A percentile compares a stretch with the other conserved stretches of the same genome.
Evolutionary conservation across 371 early-diverging fungal species (phyloP).

Genomic region (Saksenaea vasiformis): DNA sequence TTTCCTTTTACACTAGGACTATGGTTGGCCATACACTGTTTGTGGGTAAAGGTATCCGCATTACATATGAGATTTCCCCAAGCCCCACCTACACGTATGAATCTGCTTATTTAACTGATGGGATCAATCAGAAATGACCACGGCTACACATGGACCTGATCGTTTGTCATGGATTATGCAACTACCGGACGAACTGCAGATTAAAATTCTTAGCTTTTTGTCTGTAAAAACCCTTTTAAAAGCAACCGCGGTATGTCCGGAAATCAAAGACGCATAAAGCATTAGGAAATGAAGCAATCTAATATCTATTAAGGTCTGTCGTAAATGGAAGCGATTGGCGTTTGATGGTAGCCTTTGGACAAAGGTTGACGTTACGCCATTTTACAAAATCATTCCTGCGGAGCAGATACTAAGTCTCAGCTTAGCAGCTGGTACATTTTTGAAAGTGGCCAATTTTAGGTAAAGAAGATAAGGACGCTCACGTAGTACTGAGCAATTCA

Average conservation of each 20-base stretch:
- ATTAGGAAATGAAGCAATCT: neutral
- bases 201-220: constrained; percentile 33
- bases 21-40: neutral
- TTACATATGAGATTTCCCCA: neutral
- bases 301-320: constrained; percentile 32
- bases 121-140: neutral
- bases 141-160: neutral
- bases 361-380: constrained; percentile 45
- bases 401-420: constrained; percentile 47
- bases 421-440: constrained; percentile 49
- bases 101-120: neutral
- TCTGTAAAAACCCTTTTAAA: constrained; percentile 36
- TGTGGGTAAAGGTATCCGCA: neutral
- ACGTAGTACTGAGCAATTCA: neutral
- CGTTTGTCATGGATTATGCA: constrained; percentile 9
- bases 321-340: constrained; percentile 47
- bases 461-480: constrained; percentile 16
- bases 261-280: neutral
- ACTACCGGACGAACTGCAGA: constrained; percentile 43
- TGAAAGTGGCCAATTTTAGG: constrained; percentile 59
- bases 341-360: constrained; percentile 61
- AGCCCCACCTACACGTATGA: neutral
- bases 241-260: constrained; percentile 32
- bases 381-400: constrained; percentile 53
- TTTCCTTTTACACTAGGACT: neutral